Base-by-base conservation (phyloP, 352 stramenopile genomes). In the Phytophthora quininea region DNA sequence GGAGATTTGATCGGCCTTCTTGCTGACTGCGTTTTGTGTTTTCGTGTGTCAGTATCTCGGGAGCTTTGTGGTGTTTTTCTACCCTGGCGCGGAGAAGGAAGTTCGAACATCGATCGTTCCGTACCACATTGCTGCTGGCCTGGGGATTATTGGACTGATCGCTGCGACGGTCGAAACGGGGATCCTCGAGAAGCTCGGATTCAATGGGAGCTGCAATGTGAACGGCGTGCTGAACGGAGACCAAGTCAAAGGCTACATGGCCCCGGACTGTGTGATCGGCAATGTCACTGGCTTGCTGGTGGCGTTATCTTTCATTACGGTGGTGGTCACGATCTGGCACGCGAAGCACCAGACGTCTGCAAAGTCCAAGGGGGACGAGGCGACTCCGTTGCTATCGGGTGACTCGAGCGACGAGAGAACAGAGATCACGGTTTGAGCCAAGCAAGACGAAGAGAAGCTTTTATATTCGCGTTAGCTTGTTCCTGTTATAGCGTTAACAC, bases 151-250 rank as follows among this genome's bases (percentile, higher is more conserved):
- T 30, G 84, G 72, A 1, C 53, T 93, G 4, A 75, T 92, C 11
- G 84, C 82, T 56, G 66, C 79, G 27, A 95, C 86, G 1, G 82
- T 86, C 74, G 88, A 85, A 7, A 71, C 75, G 0, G 88, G 89
- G 2, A 80, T 96, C 11, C 43, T 95, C 15, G 83, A 96, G 71
- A 95, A 96, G 62, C 80, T 96, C 43, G 80, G 79, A 53, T 96
- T 96, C 66, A 93, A 95, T 49, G 79, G 63, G 8, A 94, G 85
- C 56, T 96, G 89, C 77, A 96, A 96, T 62, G 69, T 96, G 31
- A 82, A 62, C 37, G 88, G 88, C 6, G 72, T 76, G 37, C 63
- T 93, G 24, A 72, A 96, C 40, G 88, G 84, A 45, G 40, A 76
- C 24, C 54, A 67, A n/a, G 80, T 94, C n/a, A 73, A 73, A n/a